Evolutionary conservation across 2,329 filamentous ascomycete species (phyloP), one percentile per base, ranked within the genome.

Genomic region (Paecilomyces fulvus): DNA sequence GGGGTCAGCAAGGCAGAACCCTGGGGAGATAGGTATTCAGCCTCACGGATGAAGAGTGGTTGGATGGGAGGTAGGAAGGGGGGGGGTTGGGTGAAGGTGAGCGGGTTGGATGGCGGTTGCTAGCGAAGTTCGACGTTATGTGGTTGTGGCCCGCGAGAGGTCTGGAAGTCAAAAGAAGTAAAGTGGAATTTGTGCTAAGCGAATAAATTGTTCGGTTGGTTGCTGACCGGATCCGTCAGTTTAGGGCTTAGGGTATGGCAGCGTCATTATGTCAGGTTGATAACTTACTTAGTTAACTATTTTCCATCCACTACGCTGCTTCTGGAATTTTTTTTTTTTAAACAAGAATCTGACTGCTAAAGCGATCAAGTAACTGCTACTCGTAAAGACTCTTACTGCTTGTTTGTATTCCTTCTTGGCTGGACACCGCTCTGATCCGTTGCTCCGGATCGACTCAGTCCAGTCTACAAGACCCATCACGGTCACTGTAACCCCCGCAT

Each of bases 221-320:
- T 65, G 64, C 33, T 37, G 2, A 49, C 48, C 58, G 58, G 33
- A 50, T 43, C 17, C 11, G 30, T 17, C 58, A 59, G 61, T 57
- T 67, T 73, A 73, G 71, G 71, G 71, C 69, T 73, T 73, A 72
- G 70, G 70, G 70, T 71, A 72, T 63, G 33, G 6, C 33, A 7
- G 3, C 33, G 11, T 43, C 4, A 43, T 31, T 14, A 31, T 11
- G 30, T 28, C 25, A 28, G 25, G 25, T 28, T 28, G n/a, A n/a
- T n/a, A n/a, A n/a, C n/a, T n/a, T n/a, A n/a, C n/a, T n/a, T n/a
- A n/a, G n/a, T n/a, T n/a, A n/a, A n/a, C n/a, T n/a, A n/a, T n/a
- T n/a, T n/a, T n/a, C n/a, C n/a, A n/a, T n/a, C n/a, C n/a, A n/a
- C n/a, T n/a, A n/a, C n/a, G n/a, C n/a, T n/a, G n/a, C n/a, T n/a